These are phyloP conservation scores for Penicillium herquei DNA, from an alignment of 495 filamentous ascomycete species.

Conservation along the genomic window DNA sequence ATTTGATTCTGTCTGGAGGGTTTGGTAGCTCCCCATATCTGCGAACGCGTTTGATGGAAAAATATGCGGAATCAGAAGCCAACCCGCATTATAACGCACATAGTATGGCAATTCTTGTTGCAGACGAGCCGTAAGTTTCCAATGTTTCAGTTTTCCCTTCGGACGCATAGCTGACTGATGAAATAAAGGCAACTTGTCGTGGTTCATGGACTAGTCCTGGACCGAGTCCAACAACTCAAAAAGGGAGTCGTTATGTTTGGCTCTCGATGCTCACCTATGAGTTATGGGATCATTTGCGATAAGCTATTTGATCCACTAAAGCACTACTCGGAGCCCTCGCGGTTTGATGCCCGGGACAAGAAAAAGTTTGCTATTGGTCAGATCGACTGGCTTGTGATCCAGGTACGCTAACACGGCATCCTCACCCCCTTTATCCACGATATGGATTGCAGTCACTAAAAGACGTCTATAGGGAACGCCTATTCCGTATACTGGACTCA, in stretches of 20 bases:
- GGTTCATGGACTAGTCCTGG: constrained; percentile 53
- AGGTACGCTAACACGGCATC: constrained; percentile 26
- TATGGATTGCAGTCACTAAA: background rate
- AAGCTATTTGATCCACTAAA: constrained; percentile 43
- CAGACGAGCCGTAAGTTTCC: constrained; percentile 47
- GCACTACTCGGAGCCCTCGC: constrained; percentile 43
- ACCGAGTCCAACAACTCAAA: constrained; percentile 51
- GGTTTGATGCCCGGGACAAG: constrained; percentile 43
- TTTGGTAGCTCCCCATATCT: constrained; percentile 66
- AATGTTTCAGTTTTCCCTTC: too few species aligned
- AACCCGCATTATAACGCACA: constrained; percentile 27
- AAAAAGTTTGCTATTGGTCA: constrained; percentile 48
- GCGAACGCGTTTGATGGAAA: constrained; percentile 38
- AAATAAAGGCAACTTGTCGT: constrained; percentile 52
- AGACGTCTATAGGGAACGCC: constrained; percentile 26
- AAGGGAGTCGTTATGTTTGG: constrained; percentile 41
- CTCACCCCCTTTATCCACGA: background rate
- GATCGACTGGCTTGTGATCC: constrained; percentile 57
- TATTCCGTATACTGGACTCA: constrained; percentile 37
- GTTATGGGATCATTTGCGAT: constrained; percentile 54
- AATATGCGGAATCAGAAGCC: constrained; percentile 25
- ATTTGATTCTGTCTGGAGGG: constrained; percentile 63
- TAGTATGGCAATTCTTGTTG: constrained; percentile 44
- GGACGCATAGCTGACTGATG: background rate
- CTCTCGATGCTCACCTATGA: constrained; percentile 51